These are phyloP conservation scores for Diphasiastrum complanatum DNA, from an alignment of 83 land plant species.

Conservation along the genomic window DNA sequence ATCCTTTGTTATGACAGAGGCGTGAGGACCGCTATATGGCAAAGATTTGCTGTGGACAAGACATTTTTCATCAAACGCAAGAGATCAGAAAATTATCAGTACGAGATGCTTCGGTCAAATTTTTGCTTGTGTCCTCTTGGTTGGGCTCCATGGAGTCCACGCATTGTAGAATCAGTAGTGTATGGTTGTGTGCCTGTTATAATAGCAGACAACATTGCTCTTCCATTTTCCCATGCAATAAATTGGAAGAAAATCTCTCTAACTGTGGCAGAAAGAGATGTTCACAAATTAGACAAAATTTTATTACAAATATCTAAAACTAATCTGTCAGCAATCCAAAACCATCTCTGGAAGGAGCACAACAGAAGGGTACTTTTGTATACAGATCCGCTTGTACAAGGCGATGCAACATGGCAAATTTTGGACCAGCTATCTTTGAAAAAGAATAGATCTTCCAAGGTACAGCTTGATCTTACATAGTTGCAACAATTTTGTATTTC, in stretches of 20 bases:
- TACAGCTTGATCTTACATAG: too few relatives aligned
- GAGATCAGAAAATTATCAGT: conserved; percentile 50
- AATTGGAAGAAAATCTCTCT: conserved; percentile 64
- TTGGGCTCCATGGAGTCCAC: conserved; percentile 98
- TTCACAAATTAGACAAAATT: conserved; percentile 43
- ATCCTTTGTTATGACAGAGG: conserved; percentile 37
- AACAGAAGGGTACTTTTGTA: conserved; percentile 56
- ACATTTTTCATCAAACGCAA: conserved; percentile 56
- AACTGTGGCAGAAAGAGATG: conserved; percentile 64
- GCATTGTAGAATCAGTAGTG: conserved; percentile 73
- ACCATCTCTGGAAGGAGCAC: conserved; percentile 51
- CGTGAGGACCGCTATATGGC: conserved; percentile 69
- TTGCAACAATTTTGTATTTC: too few relatives aligned
- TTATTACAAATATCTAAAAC: conserved; percentile 53
- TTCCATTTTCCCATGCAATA: conserved; percentile 55
- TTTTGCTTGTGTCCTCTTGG: conserved; percentile 90
- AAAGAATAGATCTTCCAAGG: too few relatives aligned
- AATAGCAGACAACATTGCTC: conserved; percentile 72
- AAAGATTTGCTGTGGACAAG: conserved; percentile 35
- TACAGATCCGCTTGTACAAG: conserved; percentile 30
- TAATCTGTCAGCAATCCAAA: conserved; percentile 60
- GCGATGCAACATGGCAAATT: conserved; percentile 95
- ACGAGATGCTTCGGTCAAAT: conserved; percentile 67
- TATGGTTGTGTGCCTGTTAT: conserved; percentile 86
- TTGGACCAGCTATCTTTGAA: conserved; percentile 36